phyloP scores from a whole-genome alignment of 2,329 filamentous ascomycete genomes.

The Cryphonectria nitschkei region DNA sequence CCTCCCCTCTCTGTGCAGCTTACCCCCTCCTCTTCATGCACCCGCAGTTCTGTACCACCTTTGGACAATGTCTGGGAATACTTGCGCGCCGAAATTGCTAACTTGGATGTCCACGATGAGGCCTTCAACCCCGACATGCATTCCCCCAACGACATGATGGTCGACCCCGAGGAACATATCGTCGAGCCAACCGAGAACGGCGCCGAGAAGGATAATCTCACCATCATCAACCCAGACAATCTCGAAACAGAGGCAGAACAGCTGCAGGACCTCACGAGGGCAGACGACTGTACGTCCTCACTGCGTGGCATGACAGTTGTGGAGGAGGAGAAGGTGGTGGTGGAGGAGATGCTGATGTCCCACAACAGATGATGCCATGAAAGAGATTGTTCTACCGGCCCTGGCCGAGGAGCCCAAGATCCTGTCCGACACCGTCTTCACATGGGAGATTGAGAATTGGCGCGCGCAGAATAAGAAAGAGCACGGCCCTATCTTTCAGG shows the following conservation, averaged over 20 bases:
- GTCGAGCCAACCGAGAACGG: constrained; percentile 48
- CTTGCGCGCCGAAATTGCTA: constrained; percentile 30
- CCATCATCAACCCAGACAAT: constrained; percentile 59
- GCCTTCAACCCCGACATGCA: constrained; percentile 55
- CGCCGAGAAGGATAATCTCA: constrained; percentile 55
- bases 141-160: constrained; percentile 60
- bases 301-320: background rate
- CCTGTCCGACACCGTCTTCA: constrained; percentile 74
- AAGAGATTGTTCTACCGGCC: constrained; percentile 74
- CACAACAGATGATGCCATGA: constrained; percentile 80
- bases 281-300: constrained; percentile 55
- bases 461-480: constrained; percentile 74
- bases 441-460: constrained; percentile 91
- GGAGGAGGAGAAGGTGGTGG: background rate
- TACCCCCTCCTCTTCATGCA: constrained; percentile 15
- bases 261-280: constrained; percentile 52
- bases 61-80: constrained; percentile 21
- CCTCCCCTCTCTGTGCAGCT: constrained; percentile 15
- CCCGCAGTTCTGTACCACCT: constrained; percentile 12
- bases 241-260: constrained; percentile 53
- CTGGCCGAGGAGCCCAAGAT: constrained; percentile 77
- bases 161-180: constrained; percentile 60
- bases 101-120: constrained; percentile 41
- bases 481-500: constrained; percentile 86
- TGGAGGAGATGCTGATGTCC: constrained; percentile 34